These are phyloP conservation scores for Russula sp. DNA, from an alignment of 768 basidiomycete species.

Conservation along the genomic window DNA sequence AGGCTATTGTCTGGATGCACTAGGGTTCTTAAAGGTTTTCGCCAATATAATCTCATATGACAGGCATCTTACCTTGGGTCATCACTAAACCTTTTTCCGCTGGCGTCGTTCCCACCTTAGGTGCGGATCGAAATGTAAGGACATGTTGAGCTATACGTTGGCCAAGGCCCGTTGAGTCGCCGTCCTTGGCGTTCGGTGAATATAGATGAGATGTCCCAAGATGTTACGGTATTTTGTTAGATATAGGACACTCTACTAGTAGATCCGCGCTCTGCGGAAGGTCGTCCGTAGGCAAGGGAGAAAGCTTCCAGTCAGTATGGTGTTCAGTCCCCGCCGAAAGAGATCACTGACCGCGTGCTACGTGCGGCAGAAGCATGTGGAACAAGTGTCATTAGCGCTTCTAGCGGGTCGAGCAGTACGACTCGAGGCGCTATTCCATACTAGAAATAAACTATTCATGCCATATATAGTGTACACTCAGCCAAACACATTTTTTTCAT, in stretches of 20 bases:
- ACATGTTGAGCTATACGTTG: background rate
- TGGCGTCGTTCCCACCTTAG: background rate
- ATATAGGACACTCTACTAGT: background rate
- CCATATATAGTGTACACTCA: too few relatives aligned
- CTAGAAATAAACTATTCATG: too few relatives aligned
- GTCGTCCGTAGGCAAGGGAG: background rate
- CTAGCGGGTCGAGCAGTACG: too few relatives aligned
- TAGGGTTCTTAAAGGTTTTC: constrained; percentile 14
- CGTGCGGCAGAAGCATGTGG: background rate
- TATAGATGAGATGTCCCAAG: background rate
- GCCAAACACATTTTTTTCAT: too few relatives aligned
- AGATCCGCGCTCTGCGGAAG: background rate
- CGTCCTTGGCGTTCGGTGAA: background rate
- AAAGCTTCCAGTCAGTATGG: background rate
- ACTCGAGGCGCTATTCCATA: too few relatives aligned
- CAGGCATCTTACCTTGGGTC: background rate
- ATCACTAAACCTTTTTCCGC: background rate
- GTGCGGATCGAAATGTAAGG: constrained; percentile 4
- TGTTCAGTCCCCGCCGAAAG: background rate
- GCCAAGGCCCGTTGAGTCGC: too few relatives aligned
- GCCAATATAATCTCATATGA: constrained; percentile 1
- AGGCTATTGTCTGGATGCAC: background rate
- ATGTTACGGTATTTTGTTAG: constrained; percentile 8
- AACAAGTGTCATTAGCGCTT: too few relatives aligned
- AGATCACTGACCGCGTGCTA: background rate